phyloP scores from a whole-genome alignment of 371 early-diverging fungal genomes.

The Apophysomyces trapeziformis region DNA sequence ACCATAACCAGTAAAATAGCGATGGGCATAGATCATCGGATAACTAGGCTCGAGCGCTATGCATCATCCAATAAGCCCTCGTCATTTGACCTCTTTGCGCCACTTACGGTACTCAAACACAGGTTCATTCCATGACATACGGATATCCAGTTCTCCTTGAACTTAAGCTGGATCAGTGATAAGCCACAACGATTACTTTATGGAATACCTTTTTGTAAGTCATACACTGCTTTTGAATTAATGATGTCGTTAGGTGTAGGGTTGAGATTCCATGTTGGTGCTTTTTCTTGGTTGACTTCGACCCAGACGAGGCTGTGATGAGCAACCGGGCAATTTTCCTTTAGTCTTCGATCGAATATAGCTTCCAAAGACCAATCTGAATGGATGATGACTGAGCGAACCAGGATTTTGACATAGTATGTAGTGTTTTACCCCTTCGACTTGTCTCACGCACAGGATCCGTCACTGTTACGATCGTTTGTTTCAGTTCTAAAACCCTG shows the following conservation, averaged over 20 bases:
- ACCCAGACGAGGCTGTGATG: constrained; percentile 56
- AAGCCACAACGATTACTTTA: background rate
- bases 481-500: constrained; percentile 49
- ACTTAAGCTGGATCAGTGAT: background rate
- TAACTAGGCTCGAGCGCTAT: constrained; percentile 37
- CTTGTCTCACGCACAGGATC: constrained; percentile 71
- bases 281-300: constrained; percentile 40
- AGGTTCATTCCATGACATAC: constrained; percentile 48
- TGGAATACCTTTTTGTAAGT: constrained; percentile 37
- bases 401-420: background rate
- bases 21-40: constrained; percentile 69
- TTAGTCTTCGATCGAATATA: constrained; percentile 65
- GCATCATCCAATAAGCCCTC: background rate
- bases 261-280: constrained; percentile 36
- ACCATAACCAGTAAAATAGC: constrained; percentile 82
- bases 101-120: constrained; percentile 51
- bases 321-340: constrained; percentile 70
- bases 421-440: constrained; percentile 46
- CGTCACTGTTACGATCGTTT: constrained; percentile 74
- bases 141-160: constrained; percentile 40
- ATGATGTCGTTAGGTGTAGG: constrained; percentile 29
- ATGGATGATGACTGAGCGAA: background rate
- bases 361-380: constrained; percentile 75
- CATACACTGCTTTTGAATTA: constrained; percentile 41
- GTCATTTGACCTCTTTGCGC: background rate